Percentiles rank a stretch among this genome's conserved stretches.
Conservation (phyloP, 2,329 filamentous ascomycete genomes). For the Penicillium sp. region DNA sequence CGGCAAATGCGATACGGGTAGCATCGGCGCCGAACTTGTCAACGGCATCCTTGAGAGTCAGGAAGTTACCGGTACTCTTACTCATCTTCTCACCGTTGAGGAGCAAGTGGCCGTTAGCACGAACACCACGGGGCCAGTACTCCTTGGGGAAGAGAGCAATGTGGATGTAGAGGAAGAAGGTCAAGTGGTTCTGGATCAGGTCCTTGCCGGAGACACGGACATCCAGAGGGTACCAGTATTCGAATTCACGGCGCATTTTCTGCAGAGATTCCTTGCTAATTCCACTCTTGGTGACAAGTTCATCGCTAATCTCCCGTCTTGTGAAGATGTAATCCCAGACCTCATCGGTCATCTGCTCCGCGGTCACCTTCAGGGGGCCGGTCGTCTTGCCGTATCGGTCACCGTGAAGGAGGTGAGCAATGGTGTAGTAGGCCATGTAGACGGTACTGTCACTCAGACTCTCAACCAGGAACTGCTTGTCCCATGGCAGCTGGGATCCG, state of each 20-base stretch:
- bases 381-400: slow-evolving; percentile 79
- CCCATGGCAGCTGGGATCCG: slow-evolving; percentile 93
- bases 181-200: slow-evolving; percentile 88
- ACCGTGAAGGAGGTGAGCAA: slow-evolving; percentile 66
- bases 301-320: slow-evolving; percentile 66
- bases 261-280: slow-evolving; percentile 73
- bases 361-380: slow-evolving; percentile 65
- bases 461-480: slow-evolving; percentile 85
- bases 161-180: slow-evolving; percentile 94
- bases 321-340: slow-evolving; percentile 96
- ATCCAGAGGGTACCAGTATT: slow-evolving; percentile 96
- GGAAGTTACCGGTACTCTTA: slow-evolving; percentile 96
- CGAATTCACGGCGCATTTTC: slow-evolving; percentile 83
- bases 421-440: slow-evolving; percentile 68
- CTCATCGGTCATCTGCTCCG: slow-evolving; percentile 89
- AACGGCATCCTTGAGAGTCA: slow-evolving; percentile 81
- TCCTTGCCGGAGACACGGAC: slow-evolving; percentile 88
- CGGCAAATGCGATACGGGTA: slow-evolving; percentile 83
- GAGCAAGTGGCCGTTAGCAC: slow-evolving; percentile 88
- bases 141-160: slow-evolving; percentile 81
- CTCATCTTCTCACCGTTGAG: slow-evolving; percentile 98
- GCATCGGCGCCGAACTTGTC: slow-evolving; percentile 95
- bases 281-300: slow-evolving; percentile 62
- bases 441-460: slow-evolving; percentile 87
- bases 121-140: slow-evolving; percentile 84